phyloP scores from a whole-genome alignment of 805 yeast genomes.

The Saccharomycopsis amapae region DNA sequence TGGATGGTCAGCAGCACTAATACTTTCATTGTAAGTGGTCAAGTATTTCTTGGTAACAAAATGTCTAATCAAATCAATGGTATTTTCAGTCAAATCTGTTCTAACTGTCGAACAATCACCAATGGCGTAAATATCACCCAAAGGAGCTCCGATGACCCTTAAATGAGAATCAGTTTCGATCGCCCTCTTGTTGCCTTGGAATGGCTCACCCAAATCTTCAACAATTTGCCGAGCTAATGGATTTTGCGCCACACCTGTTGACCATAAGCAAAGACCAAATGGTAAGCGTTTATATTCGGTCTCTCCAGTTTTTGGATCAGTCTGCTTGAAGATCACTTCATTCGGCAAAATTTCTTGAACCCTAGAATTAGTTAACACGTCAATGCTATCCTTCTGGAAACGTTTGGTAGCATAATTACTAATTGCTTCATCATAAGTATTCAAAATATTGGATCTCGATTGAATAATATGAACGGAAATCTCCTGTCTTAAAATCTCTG shows the following conservation, averaged over 20 bases:
- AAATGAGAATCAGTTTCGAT: conserved; percentile 70
- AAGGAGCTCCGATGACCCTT: conserved; percentile 60
- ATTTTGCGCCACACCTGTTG: conserved; percentile 66
- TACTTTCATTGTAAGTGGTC: conserved; percentile 28
- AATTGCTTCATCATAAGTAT: conserved; percentile 61
- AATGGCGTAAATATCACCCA: conserved; percentile 62
- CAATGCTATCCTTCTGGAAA: conserved; percentile 55
- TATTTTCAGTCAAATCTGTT: conserved; percentile 50
- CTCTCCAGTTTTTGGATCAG: conserved; percentile 35
- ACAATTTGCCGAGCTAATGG: conserved; percentile 54
- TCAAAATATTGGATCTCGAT: conserved; percentile 58
- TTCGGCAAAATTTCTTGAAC: conserved; percentile 52
- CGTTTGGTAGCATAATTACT: conserved; percentile 58
- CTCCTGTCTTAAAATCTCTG: conserved; percentile 53
- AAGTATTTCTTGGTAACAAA: conserved; percentile 36
- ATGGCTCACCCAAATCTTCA: conserved; percentile 34
- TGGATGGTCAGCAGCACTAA: conserved; percentile 18
- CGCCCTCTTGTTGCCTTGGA: conserved; percentile 60
- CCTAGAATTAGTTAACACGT: conserved; percentile 56
- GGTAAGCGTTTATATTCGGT: conserved; percentile 42
- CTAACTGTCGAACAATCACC: conserved; percentile 68
- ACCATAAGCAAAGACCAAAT: conserved; percentile 67
- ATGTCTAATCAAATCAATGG: conserved; percentile 43
- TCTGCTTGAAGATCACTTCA: conserved; percentile 51
- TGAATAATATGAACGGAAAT: conserved; percentile 63